These are phyloP conservation scores for Pisolithus sp. DNA, from an alignment of 768 basidiomycete species.

Conservation along the genomic window DNA sequence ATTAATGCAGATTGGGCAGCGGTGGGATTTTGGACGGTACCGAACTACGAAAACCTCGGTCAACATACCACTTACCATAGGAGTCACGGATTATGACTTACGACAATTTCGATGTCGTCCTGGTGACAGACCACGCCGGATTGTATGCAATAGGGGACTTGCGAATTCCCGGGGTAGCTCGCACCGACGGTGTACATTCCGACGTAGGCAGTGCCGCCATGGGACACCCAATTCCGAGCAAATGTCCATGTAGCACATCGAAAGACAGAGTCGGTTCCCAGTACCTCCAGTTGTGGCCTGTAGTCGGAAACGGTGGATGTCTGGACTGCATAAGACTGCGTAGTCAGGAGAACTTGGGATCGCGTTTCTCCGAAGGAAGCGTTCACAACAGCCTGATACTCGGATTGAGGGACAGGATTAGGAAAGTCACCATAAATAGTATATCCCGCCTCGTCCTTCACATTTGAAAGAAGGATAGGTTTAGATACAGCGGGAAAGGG, in stretches of 20 bases:
- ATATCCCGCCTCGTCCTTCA: constrained; percentile 65
- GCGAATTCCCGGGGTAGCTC: constrained; percentile 64
- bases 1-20: constrained; percentile 51
- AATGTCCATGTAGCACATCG: constrained; percentile 69
- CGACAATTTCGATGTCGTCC: constrained; percentile 77
- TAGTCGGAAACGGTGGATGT: constrained; percentile 20
- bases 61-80: constrained; percentile 1
- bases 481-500: constrained; percentile 58
- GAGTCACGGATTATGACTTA: constrained; percentile 29
- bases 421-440: constrained; percentile 46
- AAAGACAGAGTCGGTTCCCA: constrained; percentile 69
- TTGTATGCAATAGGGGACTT: constrained; percentile 48
- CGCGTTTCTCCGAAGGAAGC: constrained; percentile 43
- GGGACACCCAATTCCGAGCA: constrained; percentile 56
- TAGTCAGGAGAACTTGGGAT: constrained; percentile 36
- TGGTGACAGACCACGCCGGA: constrained; percentile 65
- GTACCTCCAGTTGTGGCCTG: constrained; percentile 46
- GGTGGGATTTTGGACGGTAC: constrained; percentile 52
- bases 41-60: constrained; percentile 29
- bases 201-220: constrained; percentile 63
- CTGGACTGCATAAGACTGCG: constrained; percentile 41
- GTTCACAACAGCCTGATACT: constrained; percentile 35
- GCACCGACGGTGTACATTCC: constrained; percentile 61
- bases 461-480: constrained; percentile 65
- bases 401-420: constrained; percentile 31